Percentiles rank a stretch among this genome's conserved stretches.
phyloP scores from a whole-genome alignment of 805 yeast genomes.

The Cyberlindnera japonica region DNA sequence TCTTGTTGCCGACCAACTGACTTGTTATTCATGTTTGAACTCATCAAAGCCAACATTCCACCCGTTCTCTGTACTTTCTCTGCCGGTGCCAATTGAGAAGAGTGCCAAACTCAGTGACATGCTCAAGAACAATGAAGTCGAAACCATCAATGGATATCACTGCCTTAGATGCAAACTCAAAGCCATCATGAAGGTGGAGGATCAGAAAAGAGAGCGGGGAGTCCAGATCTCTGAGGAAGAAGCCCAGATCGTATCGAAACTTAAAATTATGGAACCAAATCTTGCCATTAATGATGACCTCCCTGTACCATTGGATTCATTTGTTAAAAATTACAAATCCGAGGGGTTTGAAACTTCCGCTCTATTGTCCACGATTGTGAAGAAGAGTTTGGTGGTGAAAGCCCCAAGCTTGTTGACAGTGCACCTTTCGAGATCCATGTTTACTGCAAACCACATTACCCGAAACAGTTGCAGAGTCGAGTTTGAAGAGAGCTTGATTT shows the following conservation, averaged over 20 bases:
- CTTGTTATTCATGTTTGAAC: slow-evolving; percentile 64
- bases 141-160: slow-evolving; percentile 74
- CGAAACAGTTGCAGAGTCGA: slow-evolving; percentile 73
- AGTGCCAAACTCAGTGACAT: slow-evolving; percentile 49
- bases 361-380: slow-evolving; percentile 63
- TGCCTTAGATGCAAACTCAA: slow-evolving; percentile 67
- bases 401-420: slow-evolving; percentile 71
- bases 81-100: slow-evolving; percentile 61
- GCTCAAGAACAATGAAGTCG: slow-evolving; percentile 53
- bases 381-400: slow-evolving; percentile 54
- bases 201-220: slow-evolving; percentile 18
- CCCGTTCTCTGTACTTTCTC: slow-evolving; percentile 67
- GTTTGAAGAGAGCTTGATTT: slow-evolving; percentile 52
- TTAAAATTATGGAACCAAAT: slow-evolving; percentile 35
- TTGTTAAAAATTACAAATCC: slow-evolving; percentile 43
- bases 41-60: slow-evolving; percentile 55
- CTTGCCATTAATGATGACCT: slow-evolving; percentile 63
- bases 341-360: slow-evolving; percentile 41
- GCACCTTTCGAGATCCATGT: slow-evolving; percentile 86
- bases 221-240: slow-evolving; percentile 28
- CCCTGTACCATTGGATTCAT: slow-evolving; percentile 44
- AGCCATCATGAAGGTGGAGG: slow-evolving; percentile 37
- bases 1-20: slow-evolving; percentile 57
- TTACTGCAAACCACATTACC: slow-evolving; percentile 58
- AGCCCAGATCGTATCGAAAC: slow-evolving; percentile 30